These are phyloP conservation scores for Grosmannia clavigera DNA, from an alignment of 2,329 filamentous ascomycete species.

Conservation along the genomic window DNA sequence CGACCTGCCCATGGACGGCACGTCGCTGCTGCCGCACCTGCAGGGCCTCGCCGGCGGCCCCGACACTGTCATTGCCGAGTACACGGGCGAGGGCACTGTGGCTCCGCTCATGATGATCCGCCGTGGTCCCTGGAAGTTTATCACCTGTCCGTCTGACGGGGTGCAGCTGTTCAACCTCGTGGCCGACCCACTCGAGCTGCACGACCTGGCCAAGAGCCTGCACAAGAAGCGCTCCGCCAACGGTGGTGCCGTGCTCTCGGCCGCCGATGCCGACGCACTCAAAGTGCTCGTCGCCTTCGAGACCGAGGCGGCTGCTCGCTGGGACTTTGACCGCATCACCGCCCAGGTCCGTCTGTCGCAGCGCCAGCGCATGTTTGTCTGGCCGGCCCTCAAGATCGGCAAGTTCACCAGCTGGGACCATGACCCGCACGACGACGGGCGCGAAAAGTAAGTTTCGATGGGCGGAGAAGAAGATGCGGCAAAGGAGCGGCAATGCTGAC, in stretches of 20 bases:
- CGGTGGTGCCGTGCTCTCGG: not conserved
- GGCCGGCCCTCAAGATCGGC: conserved; percentile 66
- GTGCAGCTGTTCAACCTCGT: conserved; percentile 74
- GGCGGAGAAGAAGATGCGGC: no score
- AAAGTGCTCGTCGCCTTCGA: conserved; percentile 52
- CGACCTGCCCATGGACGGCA: conserved; percentile 73
- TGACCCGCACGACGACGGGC: conserved; percentile 59
- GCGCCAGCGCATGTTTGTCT: conserved; percentile 65
- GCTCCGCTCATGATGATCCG: conserved; percentile 90
- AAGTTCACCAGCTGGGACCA: conserved; percentile 76
- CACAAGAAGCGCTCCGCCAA: conserved; percentile 18
- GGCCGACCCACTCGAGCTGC: conserved; percentile 63
- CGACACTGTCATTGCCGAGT: conserved; percentile 88
- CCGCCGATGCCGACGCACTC: conserved; percentile 20
- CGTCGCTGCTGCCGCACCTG: conserved; percentile 69
- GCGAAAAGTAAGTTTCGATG: conserved; percentile 40
- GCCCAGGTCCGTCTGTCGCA: conserved; percentile 63
- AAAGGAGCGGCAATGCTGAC: not conserved
- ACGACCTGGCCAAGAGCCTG: conserved; percentile 50
- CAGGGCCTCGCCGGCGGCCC: conserved; percentile 44
- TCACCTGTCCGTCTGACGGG: conserved; percentile 72
- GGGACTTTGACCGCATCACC: conserved; percentile 73
- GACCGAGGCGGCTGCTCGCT: conserved; percentile 59
- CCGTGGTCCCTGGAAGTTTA: conserved; percentile 80
- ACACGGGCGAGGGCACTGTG: conserved; percentile 85